Evolutionary conservation across 345 rosid genomes (phyloP).

Genomic region (Eucalyptus erythrocorys): DNA sequence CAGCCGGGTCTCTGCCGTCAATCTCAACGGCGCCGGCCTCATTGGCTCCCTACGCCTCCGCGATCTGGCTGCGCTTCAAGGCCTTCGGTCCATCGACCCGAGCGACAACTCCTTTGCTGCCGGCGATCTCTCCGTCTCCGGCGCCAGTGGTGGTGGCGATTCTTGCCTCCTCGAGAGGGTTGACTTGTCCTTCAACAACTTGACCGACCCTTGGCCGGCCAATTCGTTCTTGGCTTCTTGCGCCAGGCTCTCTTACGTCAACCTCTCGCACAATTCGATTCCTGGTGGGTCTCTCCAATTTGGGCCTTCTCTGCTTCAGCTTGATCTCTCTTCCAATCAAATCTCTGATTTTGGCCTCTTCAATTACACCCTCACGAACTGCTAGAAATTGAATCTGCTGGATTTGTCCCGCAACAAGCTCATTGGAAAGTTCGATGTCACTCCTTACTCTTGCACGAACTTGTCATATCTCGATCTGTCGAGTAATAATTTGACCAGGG

Average conservation of each 20-base stretch:
- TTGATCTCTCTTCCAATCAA: conserved; percentile 42
- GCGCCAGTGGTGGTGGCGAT: neutral
- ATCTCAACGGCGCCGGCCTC: conserved; percentile 46
- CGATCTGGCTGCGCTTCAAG: conserved; percentile 39
- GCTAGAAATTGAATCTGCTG: conserved; percentile 53
- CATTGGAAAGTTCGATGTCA: conserved; percentile 22
- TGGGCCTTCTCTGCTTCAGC: conserved; percentile 34
- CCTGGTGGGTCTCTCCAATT: conserved; percentile 35
- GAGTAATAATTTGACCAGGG: conserved; percentile 42
- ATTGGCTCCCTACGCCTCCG: conserved; percentile 37
- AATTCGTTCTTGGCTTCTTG: conserved; percentile 31
- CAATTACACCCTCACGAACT: conserved; percentile 27
- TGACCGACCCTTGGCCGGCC: conserved; percentile 32
- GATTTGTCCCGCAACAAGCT: conserved; percentile 61
- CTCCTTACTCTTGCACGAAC: conserved; percentile 32
- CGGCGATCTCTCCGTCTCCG: conserved; percentile 24
- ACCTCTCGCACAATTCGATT: conserved; percentile 45
- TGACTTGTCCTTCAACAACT: conserved; percentile 60
- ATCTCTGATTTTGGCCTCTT: conserved; percentile 35
- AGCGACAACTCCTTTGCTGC: conserved; percentile 45
- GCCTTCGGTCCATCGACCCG: conserved; percentile 34
- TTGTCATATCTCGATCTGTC: conserved; percentile 58
- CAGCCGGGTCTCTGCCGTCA: conserved; percentile 31
- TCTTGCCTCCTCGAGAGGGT: conserved; percentile 39
- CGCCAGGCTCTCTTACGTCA: conserved; percentile 16